Evolutionary conservation across 768 basidiomycete genomes (phyloP).

Genomic region (Strobilomyces echinocephalus): DNA sequence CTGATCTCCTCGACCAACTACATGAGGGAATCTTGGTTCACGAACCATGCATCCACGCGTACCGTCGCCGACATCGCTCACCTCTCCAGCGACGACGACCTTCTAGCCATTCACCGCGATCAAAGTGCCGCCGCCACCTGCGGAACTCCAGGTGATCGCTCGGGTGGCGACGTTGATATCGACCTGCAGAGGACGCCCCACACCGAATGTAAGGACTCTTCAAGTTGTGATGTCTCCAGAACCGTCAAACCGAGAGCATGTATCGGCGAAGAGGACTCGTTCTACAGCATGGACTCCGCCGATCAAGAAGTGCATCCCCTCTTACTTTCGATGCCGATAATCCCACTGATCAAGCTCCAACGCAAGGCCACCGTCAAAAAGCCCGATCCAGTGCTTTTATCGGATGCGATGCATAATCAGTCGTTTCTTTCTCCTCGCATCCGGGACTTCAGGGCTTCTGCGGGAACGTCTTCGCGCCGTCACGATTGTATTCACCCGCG

Average conservation of each 20-base stretch:
- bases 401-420: neutral
- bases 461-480: constrained; percentile 17
- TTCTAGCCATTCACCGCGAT: neutral
- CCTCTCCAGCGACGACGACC: neutral
- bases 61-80: constrained; percentile 9
- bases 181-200: neutral
- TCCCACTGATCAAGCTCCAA: constrained; percentile 26
- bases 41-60: constrained; percentile 5
- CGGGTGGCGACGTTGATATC: neutral
- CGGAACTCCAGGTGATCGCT: neutral
- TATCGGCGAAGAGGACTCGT: constrained; percentile 15
- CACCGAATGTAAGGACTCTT: neutral
- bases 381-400: neutral
- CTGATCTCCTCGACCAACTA: constrained; percentile 15
- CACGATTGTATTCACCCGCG: constrained; percentile 6
- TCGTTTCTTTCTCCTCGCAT: constrained; percentile 21
- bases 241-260: neutral
- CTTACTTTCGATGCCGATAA: constrained; percentile 26
- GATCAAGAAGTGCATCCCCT: constrained; percentile 19
- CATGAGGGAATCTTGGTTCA: constrained; percentile 18
- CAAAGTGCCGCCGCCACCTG: neutral
- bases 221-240: neutral
- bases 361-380: constrained; percentile 24
- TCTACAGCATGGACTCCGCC: constrained; percentile 25
- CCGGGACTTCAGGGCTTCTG: constrained; percentile 8